A percentile compares a stretch with the other conserved stretches of the same genome.
These are phyloP conservation scores for Rubia balearica DNA, from an alignment of 305 asterid species.

Conservation along the genomic window DNA sequence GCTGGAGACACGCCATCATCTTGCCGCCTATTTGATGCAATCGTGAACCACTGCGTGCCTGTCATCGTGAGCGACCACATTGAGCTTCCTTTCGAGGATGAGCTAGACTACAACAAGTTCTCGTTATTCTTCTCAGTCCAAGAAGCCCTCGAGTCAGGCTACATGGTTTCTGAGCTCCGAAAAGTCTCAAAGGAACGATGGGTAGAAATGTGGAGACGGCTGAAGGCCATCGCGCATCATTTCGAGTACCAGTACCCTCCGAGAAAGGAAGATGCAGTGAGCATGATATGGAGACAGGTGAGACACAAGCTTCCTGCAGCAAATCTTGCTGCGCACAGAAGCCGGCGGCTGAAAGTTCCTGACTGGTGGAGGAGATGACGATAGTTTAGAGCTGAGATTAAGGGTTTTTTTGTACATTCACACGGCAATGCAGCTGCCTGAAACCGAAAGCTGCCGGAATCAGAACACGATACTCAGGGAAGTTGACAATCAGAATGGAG, in stretches of 20 bases:
- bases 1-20: conserved; percentile 98
- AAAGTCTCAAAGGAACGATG: conserved; percentile 49
- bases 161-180: conserved; percentile 52
- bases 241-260: conserved; percentile 87
- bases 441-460: background rate
- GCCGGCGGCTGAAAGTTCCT: conserved; percentile 66
- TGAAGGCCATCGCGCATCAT: conserved; percentile 58
- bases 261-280: conserved; percentile 62
- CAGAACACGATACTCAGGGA: too few relatives aligned
- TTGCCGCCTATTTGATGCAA: conserved; percentile 84
- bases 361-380: conserved; percentile 68
- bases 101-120: conserved; percentile 71
- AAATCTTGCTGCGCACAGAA: conserved; percentile 63
- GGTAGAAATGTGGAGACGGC: conserved; percentile 67
- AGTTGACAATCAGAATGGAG: background rate
- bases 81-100: conserved; percentile 80
- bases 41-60: conserved; percentile 82
- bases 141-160: conserved; percentile 51
- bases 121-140: conserved; percentile 64
- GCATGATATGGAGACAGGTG: conserved; percentile 91
- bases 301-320: conserved; percentile 54
- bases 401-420: conserved; percentile 17
- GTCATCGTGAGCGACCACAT: conserved; percentile 76
- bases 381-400: conserved; percentile 17
- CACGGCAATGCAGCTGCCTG: background rate